A percentile compares a stretch with the other conserved stretches of the same genome.
These are phyloP conservation scores for Backusella parvicylindrica DNA, from an alignment of 192 early-diverging fungal species.

Conservation along the genomic window DNA sequence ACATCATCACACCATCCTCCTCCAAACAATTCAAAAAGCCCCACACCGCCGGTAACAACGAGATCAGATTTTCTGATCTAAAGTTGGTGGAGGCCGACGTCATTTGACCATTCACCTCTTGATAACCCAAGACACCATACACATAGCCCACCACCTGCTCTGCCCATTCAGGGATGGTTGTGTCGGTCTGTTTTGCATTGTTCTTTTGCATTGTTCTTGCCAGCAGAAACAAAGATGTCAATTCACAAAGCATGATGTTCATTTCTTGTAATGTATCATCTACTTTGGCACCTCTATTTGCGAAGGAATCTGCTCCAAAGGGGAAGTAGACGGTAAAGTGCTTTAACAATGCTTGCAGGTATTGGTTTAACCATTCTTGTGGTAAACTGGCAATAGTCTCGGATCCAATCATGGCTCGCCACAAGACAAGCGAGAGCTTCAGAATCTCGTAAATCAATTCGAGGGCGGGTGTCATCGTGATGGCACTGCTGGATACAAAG, in stretches of 20 bases:
- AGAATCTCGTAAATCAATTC: slow-evolving; percentile 59
- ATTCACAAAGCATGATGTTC: slow-evolving; percentile 68
- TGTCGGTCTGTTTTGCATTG: slow-evolving; percentile 6
- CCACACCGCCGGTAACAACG: slow-evolving; percentile 49
- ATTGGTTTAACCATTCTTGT: slow-evolving; percentile 40
- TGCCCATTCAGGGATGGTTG: slow-evolving; percentile 36
- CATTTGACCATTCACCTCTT: slow-evolving; percentile 35
- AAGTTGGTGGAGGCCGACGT: slow-evolving; percentile 36
- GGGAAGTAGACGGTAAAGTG: slow-evolving; percentile 76
- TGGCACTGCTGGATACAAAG: slow-evolving; percentile 50
- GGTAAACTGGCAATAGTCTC: slow-evolving; percentile 20
- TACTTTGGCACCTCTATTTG: slow-evolving; percentile 52
- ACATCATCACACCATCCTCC: slow-evolving; percentile 26
- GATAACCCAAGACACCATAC: slow-evolving; percentile 44
- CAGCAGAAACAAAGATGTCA: slow-evolving; percentile 55
- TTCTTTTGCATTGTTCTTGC: slow-evolving; percentile 36
- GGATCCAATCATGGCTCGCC: slow-evolving; percentile 52
- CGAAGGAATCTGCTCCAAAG: slow-evolving; percentile 56
- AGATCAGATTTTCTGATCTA: slow-evolving; percentile 40
- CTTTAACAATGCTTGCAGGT: slow-evolving; percentile 59
- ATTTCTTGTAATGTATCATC: slow-evolving; percentile 55
- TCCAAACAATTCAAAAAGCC: slow-evolving; percentile 47
- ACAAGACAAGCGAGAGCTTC: slow-evolving; percentile 67
- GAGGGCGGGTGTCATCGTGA: slow-evolving; percentile 52
- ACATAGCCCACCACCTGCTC: slow-evolving; percentile 57